Base-by-base conservation (phyloP, 2,329 filamentous ascomycete species). In the Tricladium varicosporioides region DNA sequence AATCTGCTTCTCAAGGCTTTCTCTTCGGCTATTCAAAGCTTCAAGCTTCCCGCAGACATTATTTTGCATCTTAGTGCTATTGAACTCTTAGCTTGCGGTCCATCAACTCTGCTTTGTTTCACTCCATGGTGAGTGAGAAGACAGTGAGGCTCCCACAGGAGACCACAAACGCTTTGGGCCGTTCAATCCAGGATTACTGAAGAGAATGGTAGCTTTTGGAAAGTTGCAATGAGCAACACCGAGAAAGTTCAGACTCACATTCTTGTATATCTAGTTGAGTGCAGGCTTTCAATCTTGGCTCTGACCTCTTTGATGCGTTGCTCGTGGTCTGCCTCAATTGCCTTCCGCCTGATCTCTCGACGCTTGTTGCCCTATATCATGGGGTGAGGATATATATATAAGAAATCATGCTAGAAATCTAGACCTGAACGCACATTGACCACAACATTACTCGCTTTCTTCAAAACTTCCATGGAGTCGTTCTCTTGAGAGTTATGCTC, bases 321-420 rank as follows among this genome's bases (percentile, higher is more conserved):
- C 14, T 58, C 53, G 40, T 65, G 64, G 18, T 67, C 64, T 15
- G 45, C 51, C 36, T 68, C 63, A 31, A 71, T 63, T 18, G 53
- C 51, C 19, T 62, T 67, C 7, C 69, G 63, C 55, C 65, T 67
- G n/a, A 60, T 52, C 15, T 69, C 66, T 27, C 66, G 62, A 2
- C 58, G 61, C 48, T 59, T 67, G 18, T 63, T 66, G 16, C 53
- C 54, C 69, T 70, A 31, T 31, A 53, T 44, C 16, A 13, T 48
- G 32, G 32, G 33, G 11, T 22, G 33, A 43, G 31, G 44, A 45
- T 27, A 44, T 46, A 31, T 53, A 14, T 15, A 54, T 36, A 47
- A 27, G 16, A n/a, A 11, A 48, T 48, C 11, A 27, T 27, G 22
- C 4, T 27, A 27, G 22, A 7, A 7, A 7, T 7, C 22, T 27